Base-by-base conservation (phyloP, 176 grass and related monocot species). In the Oryza meyeriana region DNA sequence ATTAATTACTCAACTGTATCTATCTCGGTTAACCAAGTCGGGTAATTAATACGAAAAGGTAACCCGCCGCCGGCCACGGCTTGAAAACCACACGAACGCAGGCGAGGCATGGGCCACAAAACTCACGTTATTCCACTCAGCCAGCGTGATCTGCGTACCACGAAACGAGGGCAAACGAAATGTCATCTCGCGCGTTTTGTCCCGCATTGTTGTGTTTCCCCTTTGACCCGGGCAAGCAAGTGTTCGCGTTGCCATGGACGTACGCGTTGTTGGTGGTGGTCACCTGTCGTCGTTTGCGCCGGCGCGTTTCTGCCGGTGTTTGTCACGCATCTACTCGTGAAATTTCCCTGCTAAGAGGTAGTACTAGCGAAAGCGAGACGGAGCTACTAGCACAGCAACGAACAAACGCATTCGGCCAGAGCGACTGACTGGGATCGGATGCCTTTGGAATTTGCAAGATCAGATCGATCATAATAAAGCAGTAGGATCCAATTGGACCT, bases 201-300 rank as follows among this genome's bases (percentile, higher is more conserved):
- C 25, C 17, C 4, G 71, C 50, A 20, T 42, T 36, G 6, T 13
- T 4, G 28, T 3, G 50, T 24, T 3, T 89, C 65, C 72, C 88
- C 78, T 86, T 22, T 61, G 83, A 86, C 88, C 4, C 83, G 28
- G 88, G 83, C 57, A 80, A 55, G 78, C 55, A 75, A 71, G 13
- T 0, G 61, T 17, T n/a, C 16, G 25, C 31, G 68, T 31, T 40
- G 67, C 18, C 22, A 64, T 9, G 34, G 3, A 44, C 41, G 41
- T 20, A 34, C 18, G 20, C 18, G 28, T 22, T 1, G 8, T 9
- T 1, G 8, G 72, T 32, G 29, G 67, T 66, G 16, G 24, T 28
- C 1, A 14, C 61, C 1, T 44, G 59, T 69, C 61, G 74, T 75
- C 69, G 25, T n/a, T 79, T 74, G 27, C 2, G 36, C 14, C 24